Evolutionary conservation across 2,329 filamentous ascomycete species (phyloP), one percentile per base, ranked within the genome.

Genomic region (Cladosporium austrohemisphaericum): DNA sequence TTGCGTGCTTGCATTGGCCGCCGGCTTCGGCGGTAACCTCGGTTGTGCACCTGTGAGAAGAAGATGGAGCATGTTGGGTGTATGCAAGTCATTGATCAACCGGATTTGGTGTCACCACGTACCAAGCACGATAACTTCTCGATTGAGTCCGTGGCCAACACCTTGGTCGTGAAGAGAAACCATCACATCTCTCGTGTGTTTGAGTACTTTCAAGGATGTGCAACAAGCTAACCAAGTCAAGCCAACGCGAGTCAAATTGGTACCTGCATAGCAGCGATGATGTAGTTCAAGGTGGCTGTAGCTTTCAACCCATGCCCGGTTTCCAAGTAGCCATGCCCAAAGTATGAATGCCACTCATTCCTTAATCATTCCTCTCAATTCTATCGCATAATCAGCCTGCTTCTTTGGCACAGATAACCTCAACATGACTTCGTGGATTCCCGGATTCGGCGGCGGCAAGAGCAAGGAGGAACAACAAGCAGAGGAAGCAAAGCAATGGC

Each of bases 401-500:
- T 10, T 9, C 38, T 11, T 3, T 20, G 14, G 25, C 18, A 2
- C 16, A 41, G 16, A 28, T 19, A 41, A n/a, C 26, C 8, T 19
- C 25, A 31, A 19, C 13, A 50, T 50, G 47, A 41, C 47, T 28
- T 50, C 47, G 2, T 50, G 47, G 47, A 50, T 50, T 7, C 47
- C 47, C 11, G 40, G 47, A 20, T 50, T 50, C 14, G 47, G 47
- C 14, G 41, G 41, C 10, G 38, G 38, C 14, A 43, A 38, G 20
- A 47, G 44, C 33, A 37, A 36, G 25, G 44, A 47, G 33, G 32
- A 47, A 26, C 37, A 47, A 14, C 47, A 50, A 28, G 47, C 26
- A 32, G 29, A 50, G n/a, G 47, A 50, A 37, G 47, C 47, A 29
- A 50, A 50, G 23, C 18, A 26, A 10, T 50, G 47, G 47, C 47